Percentiles rank a stretch among this genome's conserved stretches.
phyloP scores from a whole-genome alignment of 257 asterid genomes.

The Solanum pimpinellifolium region DNA sequence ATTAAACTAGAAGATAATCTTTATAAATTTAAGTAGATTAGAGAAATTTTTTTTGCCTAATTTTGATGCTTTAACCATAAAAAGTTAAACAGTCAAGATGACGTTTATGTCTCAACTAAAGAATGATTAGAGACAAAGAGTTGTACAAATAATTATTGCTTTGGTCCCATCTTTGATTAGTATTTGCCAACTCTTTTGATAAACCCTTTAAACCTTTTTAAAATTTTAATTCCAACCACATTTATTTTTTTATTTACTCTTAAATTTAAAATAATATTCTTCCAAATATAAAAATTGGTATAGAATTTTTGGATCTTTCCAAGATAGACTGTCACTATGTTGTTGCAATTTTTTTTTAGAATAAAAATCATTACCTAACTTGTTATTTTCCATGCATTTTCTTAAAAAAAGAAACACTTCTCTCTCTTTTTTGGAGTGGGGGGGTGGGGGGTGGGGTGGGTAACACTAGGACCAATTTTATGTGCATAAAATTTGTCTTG shows the following conservation, averaged over 20 bases:
- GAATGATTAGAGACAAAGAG: slow-evolving; percentile 13
- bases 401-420: neutral
- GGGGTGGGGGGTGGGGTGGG: neutral
- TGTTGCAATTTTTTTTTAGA: neutral
- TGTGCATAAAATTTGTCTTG: neutral
- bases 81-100: slow-evolving; percentile 35
- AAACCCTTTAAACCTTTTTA: slow-evolving; percentile 26
- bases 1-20: neutral
- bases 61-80: slow-evolving; percentile 28
- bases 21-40: neutral
- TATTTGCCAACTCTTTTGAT: slow-evolving; percentile 31
- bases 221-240: neutral
- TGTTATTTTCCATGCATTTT: neutral
- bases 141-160: slow-evolving; percentile 10
- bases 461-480: neutral
- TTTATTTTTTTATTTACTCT: neutral
- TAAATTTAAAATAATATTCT: neutral
- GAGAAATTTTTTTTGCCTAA: neutral
- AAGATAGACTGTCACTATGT: neutral
- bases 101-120: slow-evolving; percentile 46
- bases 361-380: neutral
- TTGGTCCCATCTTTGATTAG: slow-evolving; percentile 33
- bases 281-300: neutral
- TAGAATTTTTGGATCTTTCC: neutral
- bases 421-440: too few relatives aligned